Percentiles rank a stretch among this genome's conserved stretches.
Conservation (phyloP, 2,329 filamentous ascomycete species). For the Cladophialophora immunda region DNA sequence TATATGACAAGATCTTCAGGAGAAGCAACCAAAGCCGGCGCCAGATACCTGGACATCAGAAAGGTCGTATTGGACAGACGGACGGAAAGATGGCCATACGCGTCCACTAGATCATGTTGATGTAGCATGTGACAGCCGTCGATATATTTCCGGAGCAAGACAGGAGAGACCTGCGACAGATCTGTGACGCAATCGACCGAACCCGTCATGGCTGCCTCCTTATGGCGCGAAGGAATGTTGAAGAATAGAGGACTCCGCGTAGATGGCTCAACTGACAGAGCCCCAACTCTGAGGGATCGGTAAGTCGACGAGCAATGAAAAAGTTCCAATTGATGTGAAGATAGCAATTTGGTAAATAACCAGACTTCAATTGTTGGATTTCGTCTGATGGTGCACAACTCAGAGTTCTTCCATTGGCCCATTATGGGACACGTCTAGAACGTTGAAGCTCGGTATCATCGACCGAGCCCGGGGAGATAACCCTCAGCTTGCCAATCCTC, state of each 20-base stretch:
- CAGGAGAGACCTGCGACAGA: slow-evolving; percentile 5
- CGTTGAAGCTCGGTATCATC: neutral
- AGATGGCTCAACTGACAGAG: neutral
- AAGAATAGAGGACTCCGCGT: neutral
- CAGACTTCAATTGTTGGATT: neutral
- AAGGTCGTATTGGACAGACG: slow-evolving; percentile 10
- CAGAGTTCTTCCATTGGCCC: neutral
- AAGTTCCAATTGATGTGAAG: neutral
- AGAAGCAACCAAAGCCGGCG: slow-evolving; percentile 13
- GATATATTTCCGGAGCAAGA: slow-evolving; percentile 3
- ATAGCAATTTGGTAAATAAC: neutral
- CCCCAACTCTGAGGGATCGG: neutral
- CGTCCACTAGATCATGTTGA: slow-evolving; percentile 16
- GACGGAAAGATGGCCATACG: slow-evolving; percentile 13
- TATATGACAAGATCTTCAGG: slow-evolving; percentile 13
- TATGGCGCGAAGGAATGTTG: neutral
- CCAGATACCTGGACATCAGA: slow-evolving; percentile 17
- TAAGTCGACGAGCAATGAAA: neutral
- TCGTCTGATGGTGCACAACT: neutral
- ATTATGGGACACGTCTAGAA: neutral
- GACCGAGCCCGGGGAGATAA: neutral
- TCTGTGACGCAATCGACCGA: slow-evolving; percentile 1
- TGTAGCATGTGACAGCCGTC: slow-evolving; percentile 19
- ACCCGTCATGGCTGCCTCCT: neutral
- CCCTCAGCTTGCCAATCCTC: neutral